Conservation (phyloP, 1,284 basidiomycete species). For the Ceratobasidium sp. region DNA sequence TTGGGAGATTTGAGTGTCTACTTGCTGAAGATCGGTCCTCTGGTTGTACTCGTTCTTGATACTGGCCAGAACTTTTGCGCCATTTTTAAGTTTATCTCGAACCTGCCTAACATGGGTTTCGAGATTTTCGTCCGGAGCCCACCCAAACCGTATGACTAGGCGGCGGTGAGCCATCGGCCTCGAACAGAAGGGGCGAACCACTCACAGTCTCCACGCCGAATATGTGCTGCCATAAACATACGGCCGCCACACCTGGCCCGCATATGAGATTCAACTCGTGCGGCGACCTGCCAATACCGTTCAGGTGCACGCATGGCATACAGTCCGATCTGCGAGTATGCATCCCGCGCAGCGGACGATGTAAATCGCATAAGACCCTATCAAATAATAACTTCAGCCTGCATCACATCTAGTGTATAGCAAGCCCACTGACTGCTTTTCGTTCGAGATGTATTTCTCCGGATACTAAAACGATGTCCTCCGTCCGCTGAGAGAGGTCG, state of each 20-base stretch:
- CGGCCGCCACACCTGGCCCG: conserved; percentile 55
- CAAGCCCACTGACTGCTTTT: conserved; percentile 58
- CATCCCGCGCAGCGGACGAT: conserved; percentile 53
- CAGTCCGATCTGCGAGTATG: conserved; percentile 58
- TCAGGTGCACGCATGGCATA: conserved; percentile 56
- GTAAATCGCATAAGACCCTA: conserved; percentile 62
- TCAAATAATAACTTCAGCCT: neutral
- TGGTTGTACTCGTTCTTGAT: conserved; percentile 47
- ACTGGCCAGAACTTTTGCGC: conserved; percentile 53
- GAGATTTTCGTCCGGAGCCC: neutral
- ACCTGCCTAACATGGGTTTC: conserved; percentile 59
- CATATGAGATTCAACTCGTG: conserved; percentile 58
- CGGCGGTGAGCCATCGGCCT: neutral
- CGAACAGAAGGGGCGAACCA: conserved; percentile 2
- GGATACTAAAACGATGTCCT: conserved; percentile 58
- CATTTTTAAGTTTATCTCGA: conserved; percentile 55
- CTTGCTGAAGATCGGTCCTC: conserved; percentile 10
- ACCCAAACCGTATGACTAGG: conserved; percentile 15
- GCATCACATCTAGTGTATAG: neutral
- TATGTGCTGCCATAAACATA: conserved; percentile 63
- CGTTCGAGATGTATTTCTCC: conserved; percentile 60
- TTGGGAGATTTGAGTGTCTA: conserved; percentile 20
- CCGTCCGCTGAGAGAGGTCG: conserved; percentile 56
- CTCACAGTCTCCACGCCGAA: conserved; percentile 63
- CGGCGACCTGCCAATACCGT: conserved; percentile 56